Base-by-base conservation (phyloP, 257 asterid species). In the Apocynum venetum region DNA sequence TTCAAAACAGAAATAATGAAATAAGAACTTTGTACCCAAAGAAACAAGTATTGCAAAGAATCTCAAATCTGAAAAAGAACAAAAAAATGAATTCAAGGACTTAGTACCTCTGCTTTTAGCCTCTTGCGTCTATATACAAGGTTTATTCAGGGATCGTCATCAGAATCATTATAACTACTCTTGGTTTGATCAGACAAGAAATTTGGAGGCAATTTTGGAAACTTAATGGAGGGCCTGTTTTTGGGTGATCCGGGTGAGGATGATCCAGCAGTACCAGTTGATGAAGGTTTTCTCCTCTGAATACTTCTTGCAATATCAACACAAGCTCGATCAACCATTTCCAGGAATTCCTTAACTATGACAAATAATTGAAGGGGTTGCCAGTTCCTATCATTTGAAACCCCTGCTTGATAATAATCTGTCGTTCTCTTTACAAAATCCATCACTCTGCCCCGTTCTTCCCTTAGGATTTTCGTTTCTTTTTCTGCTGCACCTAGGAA, bases 311-410 rank as follows among this genome's bases (percentile, higher is more conserved):
- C 85, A 57, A 93, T 92, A 6, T 91, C 98, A 60, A 92, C 73
- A 79, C 99, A 93, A 53, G 86, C 97, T 74, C 86, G 84, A 86
- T 96, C 99, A 67, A 93, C 98, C 98, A 96, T 89, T 69, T 83
- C 87, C 36, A 91, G 85, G 72, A 96, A 96, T 85, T 96, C 99
- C 47, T 80, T 88, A 12, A 93, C 90, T 4, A 93, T 90, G 0
- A 88, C 77, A 53, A 91, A 93, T 48, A 96, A 79, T 51, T 87
- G 97, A 52, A 96, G 79, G 1, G 85, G 85, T 73, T 89, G 83
- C 80, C 82, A 78, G 36, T 88, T 86, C 71, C 83, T 90, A 38
- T 89, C 91, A 13, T 83, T 92, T 11, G 90, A 87, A 0, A 89
- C 84, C 77, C 96, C 94, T n/a, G 95, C 85, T 53, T 93, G 97